Evolutionary conservation across 2,329 filamentous ascomycete genomes (phyloP), one percentile per base, ranked within the genome.

Genomic region (Coleophoma cylindrospora): DNA sequence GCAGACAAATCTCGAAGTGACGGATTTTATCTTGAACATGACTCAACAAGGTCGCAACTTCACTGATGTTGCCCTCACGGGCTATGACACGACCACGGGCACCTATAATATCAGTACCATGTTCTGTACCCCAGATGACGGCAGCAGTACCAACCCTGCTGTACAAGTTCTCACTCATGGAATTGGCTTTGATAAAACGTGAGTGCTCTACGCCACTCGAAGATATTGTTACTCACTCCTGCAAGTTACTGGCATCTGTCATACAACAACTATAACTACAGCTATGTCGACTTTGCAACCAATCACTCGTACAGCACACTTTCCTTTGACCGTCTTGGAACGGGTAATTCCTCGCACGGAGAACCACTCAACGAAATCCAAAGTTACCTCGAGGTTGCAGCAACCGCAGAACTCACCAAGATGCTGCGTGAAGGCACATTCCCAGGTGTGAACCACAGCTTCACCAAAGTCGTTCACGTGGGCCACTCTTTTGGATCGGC

Each of bases 401-500:
- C 79, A 10, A 73, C 86, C 21, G 68, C 70, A 34, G 68, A 70
- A 2, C 66, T 87, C 4, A 85, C 81, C 0, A 61, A 62, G 11
- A 65, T 68, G 54, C 68, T 81, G 2, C 75, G 76, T 32, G 57
- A 63, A 1, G 74, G 76, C 43, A 58, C 60, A 0, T 66, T 85
- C 21, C 61, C 68, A 0, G 65, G 68, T 17, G 63, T 77, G n/a
- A 61, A 61, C 27, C 43, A 55, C 40, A 17, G 54, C 17, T 34
- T 72, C 67, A 56, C 60, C 41, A 74, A 76, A 58, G 67, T 80
- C 21, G 68, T 82, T 9, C 82, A 86, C 61, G 71, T 83, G 14
- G 83, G 83, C 12, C 82, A 87, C 68, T 82, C 77, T 0, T 86
- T 83, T 57, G 83, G 83, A 33, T 81, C 80, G 0, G 66, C 74